Base-by-base conservation (phyloP, 495 filamentous ascomycete species). In the Penicillium crystallinum region DNA sequence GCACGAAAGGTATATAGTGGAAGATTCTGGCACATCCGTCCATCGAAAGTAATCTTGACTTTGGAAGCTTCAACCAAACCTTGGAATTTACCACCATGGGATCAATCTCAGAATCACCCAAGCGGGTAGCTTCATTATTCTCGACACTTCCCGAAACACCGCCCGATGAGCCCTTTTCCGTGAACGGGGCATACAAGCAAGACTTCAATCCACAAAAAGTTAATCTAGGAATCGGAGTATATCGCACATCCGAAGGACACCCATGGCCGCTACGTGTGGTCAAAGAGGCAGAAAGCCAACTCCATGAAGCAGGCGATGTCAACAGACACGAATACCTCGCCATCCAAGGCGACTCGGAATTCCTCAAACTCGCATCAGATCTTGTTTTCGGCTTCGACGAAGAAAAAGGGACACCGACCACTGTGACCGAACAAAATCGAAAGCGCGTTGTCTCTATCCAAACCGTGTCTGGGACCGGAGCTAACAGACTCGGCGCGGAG, bases 381-480 rank as follows among this genome's bases (percentile, higher is more conserved):
- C 22, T 47, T 4, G 58, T 52, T 4, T 61, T 64, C 21, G 55
- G 52, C 1, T 46, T 58, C 35, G 55, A 53, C 33, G 50, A 55
- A 9, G 51, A 38, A n/a, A 29, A 45, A 6, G 54, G 43, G 0
- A 43, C 56, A 23, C 30, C 45, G 0, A 23, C 45, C 11, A 42
- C 53, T 0, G 23, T 61, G 27, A 67, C 65, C 38, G 62, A 67
- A 11, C 61, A 49, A 18, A 52, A 67, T 9, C 54, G 14, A 31
- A 41, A 31, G 30, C 45, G 48, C 6, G 56, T 68, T 21, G 47
- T 43, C 11, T 64, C 58, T 21, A 55, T 69, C 1, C 86, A 90
- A 65, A 90, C 90, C 55, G 85, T 95, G 69, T 91, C 89, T 33
- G 90, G 89, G 50, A 95, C 90, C 15, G 90, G 90, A 45, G 88